These are phyloP conservation scores for Pestalotiopsis sp. DNA, from an alignment of 2,329 filamentous ascomycete species.

Conservation along the genomic window DNA sequence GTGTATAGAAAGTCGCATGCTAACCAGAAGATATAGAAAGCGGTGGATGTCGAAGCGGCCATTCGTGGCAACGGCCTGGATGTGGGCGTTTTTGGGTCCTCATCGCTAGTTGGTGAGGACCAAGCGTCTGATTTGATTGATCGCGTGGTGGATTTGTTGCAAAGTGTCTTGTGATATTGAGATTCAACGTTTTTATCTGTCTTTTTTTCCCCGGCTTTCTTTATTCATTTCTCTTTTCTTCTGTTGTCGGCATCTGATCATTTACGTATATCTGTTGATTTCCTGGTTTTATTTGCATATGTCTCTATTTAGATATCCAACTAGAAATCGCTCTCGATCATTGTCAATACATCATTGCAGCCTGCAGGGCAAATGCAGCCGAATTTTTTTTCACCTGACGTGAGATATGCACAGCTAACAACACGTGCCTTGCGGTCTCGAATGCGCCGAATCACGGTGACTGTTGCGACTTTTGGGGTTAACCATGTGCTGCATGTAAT, in stretches of 20 bases:
- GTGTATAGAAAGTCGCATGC: background rate
- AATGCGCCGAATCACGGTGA: too few species aligned
- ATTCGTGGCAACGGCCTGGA: constrained; percentile 26
- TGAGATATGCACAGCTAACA: background rate
- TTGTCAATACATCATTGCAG: background rate
- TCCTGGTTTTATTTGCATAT: background rate
- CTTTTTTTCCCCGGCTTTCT: background rate
- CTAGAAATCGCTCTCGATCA: background rate
- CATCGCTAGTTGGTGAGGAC: constrained; percentile 17
- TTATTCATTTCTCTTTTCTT: background rate
- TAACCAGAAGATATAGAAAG: constrained; percentile 23
- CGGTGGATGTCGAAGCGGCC: constrained; percentile 31
- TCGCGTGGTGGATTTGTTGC: constrained; percentile 14
- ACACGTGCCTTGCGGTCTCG: background rate
- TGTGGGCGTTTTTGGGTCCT: constrained; percentile 30
- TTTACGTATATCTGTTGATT: background rate
- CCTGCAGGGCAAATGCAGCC: background rate
- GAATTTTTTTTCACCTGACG: background rate
- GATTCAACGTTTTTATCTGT: background rate
- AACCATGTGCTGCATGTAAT: too few species aligned
- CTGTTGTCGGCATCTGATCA: background rate
- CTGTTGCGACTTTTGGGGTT: too few species aligned
- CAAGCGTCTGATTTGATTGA: constrained; percentile 22
- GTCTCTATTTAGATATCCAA: background rate
- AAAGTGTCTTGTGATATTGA: background rate